Conservation (phyloP, 2,329 filamentous ascomycete species). For the Ceratocystis alfenasii region DNA sequence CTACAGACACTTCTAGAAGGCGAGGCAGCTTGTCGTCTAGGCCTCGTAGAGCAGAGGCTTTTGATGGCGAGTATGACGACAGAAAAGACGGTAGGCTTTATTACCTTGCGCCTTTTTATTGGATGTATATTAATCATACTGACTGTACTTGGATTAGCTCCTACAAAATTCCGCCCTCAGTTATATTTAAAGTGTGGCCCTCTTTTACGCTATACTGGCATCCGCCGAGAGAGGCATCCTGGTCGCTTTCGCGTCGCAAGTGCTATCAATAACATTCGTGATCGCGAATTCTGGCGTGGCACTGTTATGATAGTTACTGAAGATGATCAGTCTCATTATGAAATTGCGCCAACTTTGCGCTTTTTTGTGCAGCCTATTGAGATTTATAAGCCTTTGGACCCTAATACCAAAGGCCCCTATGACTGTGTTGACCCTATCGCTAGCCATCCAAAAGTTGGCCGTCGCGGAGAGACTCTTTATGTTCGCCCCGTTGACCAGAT, state of each 20-base stretch:
- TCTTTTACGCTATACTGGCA: slow-evolving; percentile 76
- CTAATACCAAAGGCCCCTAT: slow-evolving; percentile 47
- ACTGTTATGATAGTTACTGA: slow-evolving; percentile 91
- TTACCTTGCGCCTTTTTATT: background rate
- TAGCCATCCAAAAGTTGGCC: slow-evolving; percentile 72
- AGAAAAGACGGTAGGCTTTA: slow-evolving; percentile 38
- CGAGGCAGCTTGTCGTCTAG: slow-evolving; percentile 38
- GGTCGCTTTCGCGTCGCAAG: slow-evolving; percentile 28
- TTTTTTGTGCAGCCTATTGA: slow-evolving; percentile 81
- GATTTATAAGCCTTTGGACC: slow-evolving; percentile 50
- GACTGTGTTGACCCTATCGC: slow-evolving; percentile 85
- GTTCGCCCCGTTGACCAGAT: slow-evolving; percentile 82
- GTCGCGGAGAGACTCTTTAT: slow-evolving; percentile 75
- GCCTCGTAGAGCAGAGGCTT: slow-evolving; percentile 48
- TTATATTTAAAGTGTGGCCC: slow-evolving; percentile 85
- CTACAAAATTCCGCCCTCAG: slow-evolving; percentile 67
- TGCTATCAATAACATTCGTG: slow-evolving; percentile 28
- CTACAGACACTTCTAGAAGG: slow-evolving; percentile 27
- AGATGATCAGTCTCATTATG: slow-evolving; percentile 72
- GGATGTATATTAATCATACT: background rate
- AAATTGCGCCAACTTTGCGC: slow-evolving; percentile 63
- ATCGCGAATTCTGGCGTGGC: slow-evolving; percentile 80
- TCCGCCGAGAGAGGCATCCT: slow-evolving; percentile 50
- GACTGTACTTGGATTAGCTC: slow-evolving; percentile 30
- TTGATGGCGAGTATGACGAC: slow-evolving; percentile 57